Base-by-base conservation (phyloP, 768 basidiomycete species). In the Tylopilus sp. region DNA sequence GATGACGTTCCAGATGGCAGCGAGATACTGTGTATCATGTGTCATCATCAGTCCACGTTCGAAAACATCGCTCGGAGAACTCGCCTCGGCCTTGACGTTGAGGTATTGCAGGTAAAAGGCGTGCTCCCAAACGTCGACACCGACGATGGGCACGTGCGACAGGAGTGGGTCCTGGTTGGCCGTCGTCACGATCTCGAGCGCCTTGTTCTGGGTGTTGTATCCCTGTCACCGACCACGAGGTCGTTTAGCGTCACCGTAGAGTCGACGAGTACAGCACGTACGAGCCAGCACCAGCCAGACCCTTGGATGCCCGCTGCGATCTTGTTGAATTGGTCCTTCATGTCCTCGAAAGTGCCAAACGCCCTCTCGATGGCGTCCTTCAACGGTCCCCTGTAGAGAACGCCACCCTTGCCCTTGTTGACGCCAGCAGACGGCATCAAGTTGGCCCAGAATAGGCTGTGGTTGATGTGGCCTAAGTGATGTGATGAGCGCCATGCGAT, bases 401-500 rank as follows among this genome's bases (percentile, higher is more conserved):
- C 66, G 45, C 86, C 87, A 16, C 88, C 88, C 33, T 60, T 66
- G 24, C 85, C 86, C 65, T 82, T 83, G 59, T 74, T 69, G 60
- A 77, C 75, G 16, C 66, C 60, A 6, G 74, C 68, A 25, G 82
- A 63, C 2, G 89, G 89, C 3, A 92, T 85, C 50, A 97, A 79
- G 78, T 94, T 95, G 76, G 83, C 87, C 95, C 95, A 97, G 81
- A 98, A 98, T 54, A 95, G 84, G 48, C 92, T 89, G 77, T 93
- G 92, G 75, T 94, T 93, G 79, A 94, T 89, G 74, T 91, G 93
- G 11, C 89, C 86, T 87, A 6, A 37, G 14, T 1, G 24, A 26
- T 21, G 9, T 16, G 40, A 16, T 42, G 14, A 26, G 40, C 8
- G 26, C 3, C 16, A 16, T 25, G 22, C 4, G 26, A 51, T 38